These are phyloP conservation scores for Warburgia ugandensis DNA, from an alignment of 164 flowering plant species.

Conservation along the genomic window DNA sequence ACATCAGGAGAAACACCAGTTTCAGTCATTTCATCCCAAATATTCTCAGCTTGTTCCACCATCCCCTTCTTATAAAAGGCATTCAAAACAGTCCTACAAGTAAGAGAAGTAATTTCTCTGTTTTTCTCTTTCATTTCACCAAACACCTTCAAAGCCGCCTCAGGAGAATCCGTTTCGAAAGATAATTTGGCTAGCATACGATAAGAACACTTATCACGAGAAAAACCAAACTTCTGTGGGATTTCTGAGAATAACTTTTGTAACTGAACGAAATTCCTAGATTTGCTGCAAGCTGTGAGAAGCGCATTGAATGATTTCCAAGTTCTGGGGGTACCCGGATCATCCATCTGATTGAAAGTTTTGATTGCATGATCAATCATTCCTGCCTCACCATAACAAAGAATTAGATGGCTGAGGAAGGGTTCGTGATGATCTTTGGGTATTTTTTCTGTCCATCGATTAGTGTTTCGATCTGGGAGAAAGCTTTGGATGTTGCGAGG, in stretches of 20 bases:
- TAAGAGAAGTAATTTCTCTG: constrained; percentile 37
- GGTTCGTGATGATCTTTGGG: constrained; percentile 29
- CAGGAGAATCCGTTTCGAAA: constrained; percentile 42
- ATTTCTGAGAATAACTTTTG: constrained; percentile 46
- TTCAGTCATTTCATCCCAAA: constrained; percentile 58
- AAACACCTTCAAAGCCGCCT: constrained; percentile 33
- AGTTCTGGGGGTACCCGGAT: constrained; percentile 53
- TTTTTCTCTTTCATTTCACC: constrained; percentile 52
- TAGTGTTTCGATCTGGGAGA: constrained; percentile 26
- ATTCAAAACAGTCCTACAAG: constrained; percentile 49
- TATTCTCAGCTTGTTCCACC: constrained; percentile 40
- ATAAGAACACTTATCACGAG: constrained; percentile 56
- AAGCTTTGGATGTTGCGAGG: constrained; percentile 17
- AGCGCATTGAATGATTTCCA: constrained; percentile 60
- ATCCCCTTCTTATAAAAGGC: constrained; percentile 45
- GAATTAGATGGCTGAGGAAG: constrained; percentile 45
- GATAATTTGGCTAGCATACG: constrained; percentile 51
- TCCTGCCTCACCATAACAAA: constrained; percentile 67
- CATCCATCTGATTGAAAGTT: constrained; percentile 32
- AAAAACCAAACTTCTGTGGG: constrained; percentile 31
- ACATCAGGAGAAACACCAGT: constrained; percentile 48
- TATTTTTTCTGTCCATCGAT: constrained; percentile 52
- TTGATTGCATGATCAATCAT: constrained; percentile 69
- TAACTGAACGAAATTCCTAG: constrained; percentile 35
- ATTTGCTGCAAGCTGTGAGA: constrained; percentile 39